These are phyloP conservation scores for Parafenestella ontariensis DNA, from an alignment of 2,329 filamentous ascomycete species.

Conservation along the genomic window DNA sequence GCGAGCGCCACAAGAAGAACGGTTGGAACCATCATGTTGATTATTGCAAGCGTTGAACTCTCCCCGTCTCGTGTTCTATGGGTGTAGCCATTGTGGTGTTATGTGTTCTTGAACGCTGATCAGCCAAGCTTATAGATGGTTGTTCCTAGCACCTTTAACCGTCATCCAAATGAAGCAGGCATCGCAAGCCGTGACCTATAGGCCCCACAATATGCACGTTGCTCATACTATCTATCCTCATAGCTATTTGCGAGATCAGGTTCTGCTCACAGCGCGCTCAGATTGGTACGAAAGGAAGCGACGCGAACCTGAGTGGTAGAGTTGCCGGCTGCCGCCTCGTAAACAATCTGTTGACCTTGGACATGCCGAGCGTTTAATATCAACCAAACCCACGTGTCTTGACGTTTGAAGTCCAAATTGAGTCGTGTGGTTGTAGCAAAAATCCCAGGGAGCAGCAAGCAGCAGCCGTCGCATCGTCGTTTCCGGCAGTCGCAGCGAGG, in stretches of 20 bases:
- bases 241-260: neutral
- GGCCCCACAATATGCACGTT: neutral
- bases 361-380: neutral
- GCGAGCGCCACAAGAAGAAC: conserved; percentile 13
- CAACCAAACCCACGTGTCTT: neutral
- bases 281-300: neutral
- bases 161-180: conserved; percentile 3
- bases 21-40: conserved; percentile 10
- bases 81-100: neutral
- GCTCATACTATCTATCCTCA: neutral
- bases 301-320: neutral
- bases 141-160: neutral
- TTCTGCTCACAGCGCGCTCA: neutral
- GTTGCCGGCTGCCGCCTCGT: neutral
- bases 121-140: conserved; percentile 3
- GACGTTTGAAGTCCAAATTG: too few species aligned
- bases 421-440: neutral
- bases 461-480: neutral
- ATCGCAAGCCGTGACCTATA: neutral
- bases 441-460: neutral
- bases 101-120: neutral
- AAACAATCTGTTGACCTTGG: neutral
- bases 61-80: neutral
- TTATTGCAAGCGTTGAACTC: neutral
- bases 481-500: neutral